Conservation (phyloP, 768 basidiomycete species). For the Fomitopsis serialis region DNA sequence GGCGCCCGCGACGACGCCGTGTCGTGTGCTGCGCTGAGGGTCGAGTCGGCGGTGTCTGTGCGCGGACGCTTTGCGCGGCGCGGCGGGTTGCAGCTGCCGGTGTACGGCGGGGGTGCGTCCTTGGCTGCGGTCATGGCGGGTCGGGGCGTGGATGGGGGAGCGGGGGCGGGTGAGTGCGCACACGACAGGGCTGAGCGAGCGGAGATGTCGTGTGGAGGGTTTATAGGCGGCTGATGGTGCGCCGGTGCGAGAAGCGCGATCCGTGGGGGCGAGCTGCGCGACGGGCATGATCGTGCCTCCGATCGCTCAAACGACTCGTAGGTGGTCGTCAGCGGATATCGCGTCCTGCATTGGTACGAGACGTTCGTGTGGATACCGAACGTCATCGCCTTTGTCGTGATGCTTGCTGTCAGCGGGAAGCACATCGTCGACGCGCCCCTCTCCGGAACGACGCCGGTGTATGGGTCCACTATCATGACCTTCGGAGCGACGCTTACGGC, state of each 20-base stretch:
- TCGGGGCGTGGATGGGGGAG: background rate
- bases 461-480: slow-evolving; percentile 30
- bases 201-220: background rate
- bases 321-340: slow-evolving; percentile 10
- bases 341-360: slow-evolving; percentile 34
- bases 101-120: slow-evolving; percentile 21
- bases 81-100: slow-evolving; percentile 37
- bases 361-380: slow-evolving; percentile 36
- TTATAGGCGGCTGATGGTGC: slow-evolving; percentile 1
- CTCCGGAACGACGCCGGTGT: slow-evolving; percentile 20
- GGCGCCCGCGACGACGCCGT: slow-evolving; percentile 1
- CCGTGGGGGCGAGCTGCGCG: slow-evolving; percentile 2
- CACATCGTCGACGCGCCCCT: slow-evolving; percentile 22
- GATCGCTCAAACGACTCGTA: too few relatives aligned
- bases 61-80: slow-evolving; percentile 40
- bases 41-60: slow-evolving; percentile 10
- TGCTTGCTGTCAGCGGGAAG: slow-evolving; percentile 31
- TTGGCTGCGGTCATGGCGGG: background rate
- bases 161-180: slow-evolving; percentile 6
- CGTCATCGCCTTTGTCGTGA: slow-evolving; percentile 31
- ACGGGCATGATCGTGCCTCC: slow-evolving; percentile 3
- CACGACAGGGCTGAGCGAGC: slow-evolving; percentile 10
- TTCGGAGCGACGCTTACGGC: slow-evolving; percentile 41
- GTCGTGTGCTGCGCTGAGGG: slow-evolving; percentile 2
- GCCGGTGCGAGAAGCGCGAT: background rate